Percentiles rank a stretch among this genome's conserved stretches.
These are phyloP conservation scores for Teunomyces aglyptinius DNA, from an alignment of 805 yeast genomes.

Conservation along the genomic window DNA sequence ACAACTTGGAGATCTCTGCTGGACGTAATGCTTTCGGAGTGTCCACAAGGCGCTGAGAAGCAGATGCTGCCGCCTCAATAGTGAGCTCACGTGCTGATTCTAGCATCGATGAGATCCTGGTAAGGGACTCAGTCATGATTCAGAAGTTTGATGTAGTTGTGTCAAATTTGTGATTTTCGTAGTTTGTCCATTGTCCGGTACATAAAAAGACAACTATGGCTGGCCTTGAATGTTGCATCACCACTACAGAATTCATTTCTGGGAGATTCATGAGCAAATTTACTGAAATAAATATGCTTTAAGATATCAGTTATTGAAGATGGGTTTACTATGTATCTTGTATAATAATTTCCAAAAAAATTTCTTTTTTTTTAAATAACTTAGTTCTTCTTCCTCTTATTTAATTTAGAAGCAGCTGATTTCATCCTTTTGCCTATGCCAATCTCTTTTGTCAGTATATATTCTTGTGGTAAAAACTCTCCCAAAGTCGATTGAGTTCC, in stretches of 20 bases:
- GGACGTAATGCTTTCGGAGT: constrained; percentile 60
- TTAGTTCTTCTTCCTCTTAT: constrained; percentile 16
- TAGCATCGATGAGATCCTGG: constrained; percentile 64
- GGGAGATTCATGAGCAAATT: too few species aligned
- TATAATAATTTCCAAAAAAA: neutral
- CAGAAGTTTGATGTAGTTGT: neutral
- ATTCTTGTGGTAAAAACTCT: constrained; percentile 67
- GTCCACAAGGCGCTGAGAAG: constrained; percentile 64
- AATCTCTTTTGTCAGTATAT: constrained; percentile 45
- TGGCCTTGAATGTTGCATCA: neutral
- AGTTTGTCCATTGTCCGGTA: too few species aligned
- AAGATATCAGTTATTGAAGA: too few species aligned
- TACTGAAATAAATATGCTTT: too few species aligned
- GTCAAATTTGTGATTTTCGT: neutral
- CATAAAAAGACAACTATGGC: neutral
- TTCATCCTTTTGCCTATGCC: constrained; percentile 60
- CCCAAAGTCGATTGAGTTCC: constrained; percentile 59
- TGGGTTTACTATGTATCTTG: neutral
- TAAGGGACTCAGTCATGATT: constrained; percentile 47
- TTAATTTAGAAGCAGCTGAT: constrained; percentile 54
- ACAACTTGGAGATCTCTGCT: constrained; percentile 59
- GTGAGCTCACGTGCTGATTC: constrained; percentile 80
- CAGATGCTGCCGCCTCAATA: constrained; percentile 79
- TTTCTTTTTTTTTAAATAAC: neutral
- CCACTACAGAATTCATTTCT: neutral